Evolutionary conservation across 371 early-diverging fungal species (phyloP), one percentile per base, ranked within the genome.

Genomic region (Blakeslea trispora): DNA sequence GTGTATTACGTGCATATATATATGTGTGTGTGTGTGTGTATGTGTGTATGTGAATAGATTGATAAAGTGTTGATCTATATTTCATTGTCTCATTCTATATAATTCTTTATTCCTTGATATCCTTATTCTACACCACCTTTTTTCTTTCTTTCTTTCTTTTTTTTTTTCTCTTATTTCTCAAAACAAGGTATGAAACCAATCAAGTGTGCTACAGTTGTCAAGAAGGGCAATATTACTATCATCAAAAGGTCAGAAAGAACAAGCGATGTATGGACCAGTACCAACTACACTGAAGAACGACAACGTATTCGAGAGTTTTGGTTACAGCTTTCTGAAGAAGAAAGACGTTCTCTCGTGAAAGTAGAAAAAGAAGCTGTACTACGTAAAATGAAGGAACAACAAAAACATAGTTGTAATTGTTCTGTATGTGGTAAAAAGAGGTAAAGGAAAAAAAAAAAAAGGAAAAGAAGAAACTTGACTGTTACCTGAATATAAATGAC

Each of bases 321-420:
- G 96, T 72, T 94, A 42, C 87, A 88, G 35, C 72, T 96, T 17
- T 83, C 86, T 48, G 94, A 94, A 64, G 85, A 87, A 18, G 94
- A 96, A 63, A 83, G 94, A 24, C 77, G 91, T 40, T 82, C 85
- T 5, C 74, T 96, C 22, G 91, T 94, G 13, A 85, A 91, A 59
- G 85, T 92, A 15, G 96, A 96, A 66, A 94, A 94, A 69, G 93
- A 93, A 57, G 90, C 93, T 15, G 95, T 96, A 0, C 71, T 93
- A 53, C 86, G 87, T 61, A 94, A 92, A 71, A 92, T 96, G 84
- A 91, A 91, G 69, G 94, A 96, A 67, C 94, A 96, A 68, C 94
- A 93, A 72, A 88, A 89, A 60, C 91, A 92, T 68, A 87, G 89
- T 7, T 96, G 96, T 62, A 86, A 85, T 37, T 96, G 96, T 68